These are phyloP conservation scores for Acanthamoeba healyi DNA, from an alignment of 208 protist genomes.

Conservation along the genomic window DNA sequence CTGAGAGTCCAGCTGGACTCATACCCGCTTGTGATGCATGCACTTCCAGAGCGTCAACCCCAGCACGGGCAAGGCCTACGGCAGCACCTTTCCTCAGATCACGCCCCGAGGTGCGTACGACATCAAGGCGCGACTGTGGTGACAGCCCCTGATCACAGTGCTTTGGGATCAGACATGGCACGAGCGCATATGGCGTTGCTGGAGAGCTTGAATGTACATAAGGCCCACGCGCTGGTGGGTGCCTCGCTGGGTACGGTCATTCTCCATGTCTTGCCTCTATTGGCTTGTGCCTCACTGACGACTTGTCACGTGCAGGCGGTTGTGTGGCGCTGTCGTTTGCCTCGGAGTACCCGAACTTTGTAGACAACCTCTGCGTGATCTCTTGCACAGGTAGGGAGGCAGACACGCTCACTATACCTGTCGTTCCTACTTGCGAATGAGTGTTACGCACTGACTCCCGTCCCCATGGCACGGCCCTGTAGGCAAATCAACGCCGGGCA, in stretches of 20 bases:
- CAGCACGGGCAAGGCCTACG: conserved; percentile 14
- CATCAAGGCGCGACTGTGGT: background rate
- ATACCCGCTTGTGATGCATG: too few species aligned
- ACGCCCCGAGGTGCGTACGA: conserved; percentile 37
- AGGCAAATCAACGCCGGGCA: conserved; percentile 63
- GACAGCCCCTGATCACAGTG: background rate
- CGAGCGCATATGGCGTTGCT: conserved; percentile 43
- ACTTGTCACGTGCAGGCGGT: conserved; percentile 18
- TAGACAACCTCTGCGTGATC: conserved; percentile 74
- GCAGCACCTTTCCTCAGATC: conserved; percentile 46
- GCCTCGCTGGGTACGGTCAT: conserved; percentile 4
- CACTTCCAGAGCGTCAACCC: conserved; percentile 39
- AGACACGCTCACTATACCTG: too few species aligned
- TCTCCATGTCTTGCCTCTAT: background rate
- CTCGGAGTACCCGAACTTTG: conserved; percentile 65
- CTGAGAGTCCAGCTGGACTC: too few species aligned
- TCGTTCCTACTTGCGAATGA: background rate
- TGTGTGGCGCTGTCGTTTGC: conserved; percentile 70
- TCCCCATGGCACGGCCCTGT: too few species aligned
- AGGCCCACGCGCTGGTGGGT: conserved; percentile 54
- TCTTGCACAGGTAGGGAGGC: conserved; percentile 52
- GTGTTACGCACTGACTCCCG: background rate
- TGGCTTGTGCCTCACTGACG: background rate
- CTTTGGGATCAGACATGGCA: conserved; percentile 25
- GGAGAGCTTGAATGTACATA: conserved; percentile 49